Evolutionary conservation across 2,329 filamentous ascomycete species (phyloP).

Genomic region (Westerdykella aurantiaca): DNA sequence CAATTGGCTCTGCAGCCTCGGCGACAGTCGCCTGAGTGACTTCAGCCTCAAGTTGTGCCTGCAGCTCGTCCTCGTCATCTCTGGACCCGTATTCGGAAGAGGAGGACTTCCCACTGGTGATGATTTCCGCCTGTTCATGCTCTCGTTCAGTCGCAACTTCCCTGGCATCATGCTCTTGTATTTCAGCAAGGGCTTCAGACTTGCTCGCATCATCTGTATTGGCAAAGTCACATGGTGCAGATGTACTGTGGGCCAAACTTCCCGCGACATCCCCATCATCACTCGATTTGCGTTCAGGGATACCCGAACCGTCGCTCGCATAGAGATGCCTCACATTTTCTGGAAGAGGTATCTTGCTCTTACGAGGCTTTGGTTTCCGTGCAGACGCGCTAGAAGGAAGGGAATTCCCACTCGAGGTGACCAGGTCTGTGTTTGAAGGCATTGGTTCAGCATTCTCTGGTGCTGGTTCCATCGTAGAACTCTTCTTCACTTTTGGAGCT

Average conservation of each 20-base stretch:
- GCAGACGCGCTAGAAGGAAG: slow-evolving; percentile 4
- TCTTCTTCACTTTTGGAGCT: not conserved
- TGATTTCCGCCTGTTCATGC: slow-evolving; percentile 3
- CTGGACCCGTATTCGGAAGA: slow-evolving; percentile 3
- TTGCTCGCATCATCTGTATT: too few species aligned
- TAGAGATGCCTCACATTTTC: slow-evolving; percentile 4
- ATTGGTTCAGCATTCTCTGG: not conserved
- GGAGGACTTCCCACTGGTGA: slow-evolving; percentile 6
- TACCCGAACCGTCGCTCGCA: not conserved
- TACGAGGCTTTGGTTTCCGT: slow-evolving; percentile 27
- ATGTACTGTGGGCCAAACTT: not conserved
- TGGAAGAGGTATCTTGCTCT: slow-evolving; percentile 5
- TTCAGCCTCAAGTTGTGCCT: not conserved
- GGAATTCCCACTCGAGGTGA: not conserved
- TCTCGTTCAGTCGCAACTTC: not conserved
- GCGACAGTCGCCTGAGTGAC: not conserved
- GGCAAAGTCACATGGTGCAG: too few species aligned
- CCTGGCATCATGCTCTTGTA: not conserved
- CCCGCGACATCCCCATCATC: not conserved
- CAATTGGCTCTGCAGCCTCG: not conserved
- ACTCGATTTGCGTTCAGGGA: not conserved
- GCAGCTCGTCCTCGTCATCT: slow-evolving; percentile 4
- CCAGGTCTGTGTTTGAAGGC: not conserved
- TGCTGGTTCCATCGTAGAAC: not conserved
- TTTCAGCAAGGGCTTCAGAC: not conserved